Evolutionary conservation across 129 eudicot genomes (phyloP).

Genomic region (Deinandra increscens): DNA sequence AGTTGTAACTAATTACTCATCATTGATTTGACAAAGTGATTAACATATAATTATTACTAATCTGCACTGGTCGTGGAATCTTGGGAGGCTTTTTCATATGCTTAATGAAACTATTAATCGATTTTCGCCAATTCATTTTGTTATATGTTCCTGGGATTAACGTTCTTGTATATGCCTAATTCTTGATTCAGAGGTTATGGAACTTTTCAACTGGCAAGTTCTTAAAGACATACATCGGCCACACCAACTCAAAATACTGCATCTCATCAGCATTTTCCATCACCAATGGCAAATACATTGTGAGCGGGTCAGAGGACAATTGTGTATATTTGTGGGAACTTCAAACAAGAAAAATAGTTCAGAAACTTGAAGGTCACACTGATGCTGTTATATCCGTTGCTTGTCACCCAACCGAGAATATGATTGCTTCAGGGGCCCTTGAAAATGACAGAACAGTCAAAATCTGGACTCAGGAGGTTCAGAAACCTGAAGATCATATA

Average conservation of each 20-base stretch:
- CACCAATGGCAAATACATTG: conserved; percentile 83
- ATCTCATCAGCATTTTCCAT: conserved; percentile 72
- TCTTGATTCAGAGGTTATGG: conserved; percentile 73
- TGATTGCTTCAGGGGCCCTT: conserved; percentile 77
- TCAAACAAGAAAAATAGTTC: conserved; percentile 71
- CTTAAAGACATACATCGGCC: conserved; percentile 75
- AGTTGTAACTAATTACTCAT: too few species aligned
- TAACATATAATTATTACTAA: too few species aligned
- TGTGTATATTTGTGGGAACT: conserved; percentile 93
- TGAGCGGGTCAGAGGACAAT: conserved; percentile 86
- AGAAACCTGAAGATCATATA: too few species aligned
- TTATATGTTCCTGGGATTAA: not conserved
- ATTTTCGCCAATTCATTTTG: not conserved
- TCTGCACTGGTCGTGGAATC: not conserved
- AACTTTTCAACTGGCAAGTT: conserved; percentile 74
- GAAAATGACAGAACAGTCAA: conserved; percentile 72
- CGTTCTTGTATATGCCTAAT: not conserved
- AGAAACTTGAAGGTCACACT: conserved; percentile 85
- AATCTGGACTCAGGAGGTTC: conserved; percentile 56
- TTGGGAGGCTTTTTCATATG: not conserved
- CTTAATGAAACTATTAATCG: not conserved
- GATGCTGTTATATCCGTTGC: conserved; percentile 72
- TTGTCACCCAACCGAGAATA: conserved; percentile 74
- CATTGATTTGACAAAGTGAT: too few species aligned
- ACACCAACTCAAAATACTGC: conserved; percentile 78